These are phyloP conservation scores for Myriosclerotinia scirpicola DNA, from an alignment of 2,329 filamentous ascomycete genomes.

Conservation along the genomic window DNA sequence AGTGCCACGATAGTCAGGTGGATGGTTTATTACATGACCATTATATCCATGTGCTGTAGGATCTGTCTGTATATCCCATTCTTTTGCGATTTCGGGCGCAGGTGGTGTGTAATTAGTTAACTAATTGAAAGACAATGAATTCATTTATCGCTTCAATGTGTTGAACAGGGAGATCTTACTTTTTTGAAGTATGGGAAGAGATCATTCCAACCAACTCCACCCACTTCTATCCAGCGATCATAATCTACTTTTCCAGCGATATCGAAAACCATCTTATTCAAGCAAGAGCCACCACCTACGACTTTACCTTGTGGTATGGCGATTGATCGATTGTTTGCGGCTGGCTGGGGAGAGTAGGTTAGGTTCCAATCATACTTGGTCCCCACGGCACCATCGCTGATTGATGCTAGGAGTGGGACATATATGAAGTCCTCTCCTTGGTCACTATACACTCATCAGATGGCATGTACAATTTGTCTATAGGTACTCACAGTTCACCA, in stretches of 20 bases:
- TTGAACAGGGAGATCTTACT: neutral
- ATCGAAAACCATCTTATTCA: conserved; percentile 38
- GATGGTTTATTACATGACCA: neutral
- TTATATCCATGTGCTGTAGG: conserved; percentile 18
- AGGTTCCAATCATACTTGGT: conserved; percentile 47
- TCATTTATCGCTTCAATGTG: neutral
- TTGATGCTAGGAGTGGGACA: conserved; percentile 4
- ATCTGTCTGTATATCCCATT: conserved; percentile 19
- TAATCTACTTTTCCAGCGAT: conserved; percentile 35
- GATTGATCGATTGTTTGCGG: conserved; percentile 32
- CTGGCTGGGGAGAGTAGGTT: conserved; percentile 42
- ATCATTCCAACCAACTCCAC: conserved; percentile 46
- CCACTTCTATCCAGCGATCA: conserved; percentile 45
- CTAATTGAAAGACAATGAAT: neutral
- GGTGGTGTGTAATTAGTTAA: conserved; percentile 17
- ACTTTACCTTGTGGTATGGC: conserved; percentile 38
- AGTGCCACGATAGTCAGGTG: neutral
- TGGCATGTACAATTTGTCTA: neutral
- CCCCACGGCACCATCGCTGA: conserved; percentile 27
- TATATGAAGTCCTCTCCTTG: conserved; percentile 22
- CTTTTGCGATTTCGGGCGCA: neutral
- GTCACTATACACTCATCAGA: conserved; percentile 5
- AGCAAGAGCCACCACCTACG: conserved; percentile 43
- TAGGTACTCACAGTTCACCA: conserved; percentile 19
- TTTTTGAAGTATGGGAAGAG: conserved; percentile 22